Evolutionary conservation across 2,329 filamentous ascomycete species (phyloP), one percentile per base, ranked within the genome.

Genomic region (Gremmenia infestans): DNA sequence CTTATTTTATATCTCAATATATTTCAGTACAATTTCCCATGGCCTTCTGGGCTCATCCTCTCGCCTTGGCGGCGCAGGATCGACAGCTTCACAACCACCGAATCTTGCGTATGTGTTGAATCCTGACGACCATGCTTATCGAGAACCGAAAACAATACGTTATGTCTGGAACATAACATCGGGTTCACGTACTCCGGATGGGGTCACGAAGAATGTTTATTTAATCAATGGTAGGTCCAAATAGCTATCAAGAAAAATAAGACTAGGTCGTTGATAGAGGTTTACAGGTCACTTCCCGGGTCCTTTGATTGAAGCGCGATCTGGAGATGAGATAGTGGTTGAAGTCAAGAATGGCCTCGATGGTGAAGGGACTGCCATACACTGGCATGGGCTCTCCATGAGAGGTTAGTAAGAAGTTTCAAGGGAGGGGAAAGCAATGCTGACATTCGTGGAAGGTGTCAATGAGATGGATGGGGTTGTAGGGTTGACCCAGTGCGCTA

Each of bases 141-240:
- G 76, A 8, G 55, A 60, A 5, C 56, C 72, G 0, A 61, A 50
- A 5, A 72, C 68, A 5, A 64, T 69, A 22, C 61, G 63, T 40
- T 65, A 71, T 36, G 60, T 70, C 42, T 78, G 74, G 74, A 70
- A 65, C 15, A 67, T 79, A n/a, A 75, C 71, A 3, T 66, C 68
- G 17, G 70, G 60, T 1, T 22, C 63, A 28, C 64, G 69, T 23
- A 67, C 70, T 5, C 76, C 76, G 2, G 77, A 81, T 61, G 78
- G 78, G 0, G 78, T 81, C 1, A 54, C 67, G 15, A 79, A 79
- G 58, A 60, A 62, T 0, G 70, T 80, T 5, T 77, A 77, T 62
- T 66, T 77, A 5, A 73, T 82, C 57, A 81, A 81, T 58, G 72
- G 74, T 74, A 40, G 25, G 67, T 51, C 5, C 1, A 15, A 43